Evolutionary conservation across 179 eudicot species (phyloP).

Genomic region (Vitellaria paradoxa): DNA sequence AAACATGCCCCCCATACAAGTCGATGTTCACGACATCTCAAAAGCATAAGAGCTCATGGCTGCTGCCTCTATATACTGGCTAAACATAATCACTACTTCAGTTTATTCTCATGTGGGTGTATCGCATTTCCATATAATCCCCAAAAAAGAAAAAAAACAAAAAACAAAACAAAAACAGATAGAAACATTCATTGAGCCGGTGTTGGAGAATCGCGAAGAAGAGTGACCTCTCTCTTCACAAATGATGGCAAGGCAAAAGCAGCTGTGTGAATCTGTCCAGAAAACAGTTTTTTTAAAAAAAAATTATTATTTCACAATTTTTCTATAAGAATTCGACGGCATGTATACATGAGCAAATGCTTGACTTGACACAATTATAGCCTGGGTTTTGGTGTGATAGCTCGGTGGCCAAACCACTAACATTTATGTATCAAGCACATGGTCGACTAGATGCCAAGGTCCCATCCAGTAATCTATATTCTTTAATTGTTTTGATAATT

Average conservation of each 20-base stretch:
- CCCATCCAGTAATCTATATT: no score
- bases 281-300: background rate
- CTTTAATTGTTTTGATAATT: no score
- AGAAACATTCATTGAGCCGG: background rate
- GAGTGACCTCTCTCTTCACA: constrained; percentile 63
- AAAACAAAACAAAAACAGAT: background rate
- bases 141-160: background rate
- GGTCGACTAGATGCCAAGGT: no score
- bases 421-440: no score
- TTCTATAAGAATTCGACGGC: background rate
- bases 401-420: no score
- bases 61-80: no score
- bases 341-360: background rate
- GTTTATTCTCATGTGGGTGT: no score
- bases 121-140: background rate
- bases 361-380: background rate
- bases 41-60: no score
- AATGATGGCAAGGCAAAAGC: constrained; percentile 87
- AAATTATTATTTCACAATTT: background rate
- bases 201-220: constrained; percentile 39
- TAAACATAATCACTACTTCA: no score
- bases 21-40: no score
- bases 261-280: constrained; percentile 69
- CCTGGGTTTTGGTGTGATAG: background rate
- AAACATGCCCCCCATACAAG: no score